Evolutionary conservation across 768 basidiomycete species (phyloP).

Genomic region (Clavulina sp.): DNA sequence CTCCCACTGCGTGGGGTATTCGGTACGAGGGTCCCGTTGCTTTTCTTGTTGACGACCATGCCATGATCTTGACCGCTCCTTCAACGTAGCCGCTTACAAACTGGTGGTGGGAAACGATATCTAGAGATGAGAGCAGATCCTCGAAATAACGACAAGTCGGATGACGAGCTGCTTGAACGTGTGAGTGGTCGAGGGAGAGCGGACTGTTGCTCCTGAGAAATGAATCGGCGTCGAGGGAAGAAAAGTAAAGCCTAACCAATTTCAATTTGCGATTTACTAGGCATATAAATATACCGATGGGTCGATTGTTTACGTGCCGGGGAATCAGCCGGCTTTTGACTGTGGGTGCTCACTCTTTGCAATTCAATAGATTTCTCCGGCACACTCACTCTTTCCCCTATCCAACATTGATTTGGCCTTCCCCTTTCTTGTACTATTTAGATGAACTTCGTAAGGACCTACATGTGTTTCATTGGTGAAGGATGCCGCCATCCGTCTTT

Average conservation of each 20-base stretch:
- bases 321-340: background rate
- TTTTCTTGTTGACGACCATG: background rate
- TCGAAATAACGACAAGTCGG: background rate
- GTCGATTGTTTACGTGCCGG: background rate
- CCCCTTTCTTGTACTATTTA: background rate
- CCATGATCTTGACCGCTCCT: background rate
- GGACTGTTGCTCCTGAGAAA: too few species aligned
- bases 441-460: background rate
- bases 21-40: background rate
- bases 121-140: background rate
- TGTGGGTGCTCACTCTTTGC: background rate
- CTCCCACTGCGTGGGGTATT: background rate
- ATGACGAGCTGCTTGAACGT: background rate
- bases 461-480: background rate
- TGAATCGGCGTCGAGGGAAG: background rate
- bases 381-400: too few species aligned
- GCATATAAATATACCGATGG: background rate
- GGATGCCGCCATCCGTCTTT: background rate
- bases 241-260: background rate
- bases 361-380: too few species aligned
- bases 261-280: background rate
- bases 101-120: background rate
- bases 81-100: background rate
- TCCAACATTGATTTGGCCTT: background rate
- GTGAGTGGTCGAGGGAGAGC: too few species aligned